Evolutionary conservation across 495 filamentous ascomycete species (phyloP), one percentile per base, ranked within the genome.

Genomic region (Filosporella fistucella): DNA sequence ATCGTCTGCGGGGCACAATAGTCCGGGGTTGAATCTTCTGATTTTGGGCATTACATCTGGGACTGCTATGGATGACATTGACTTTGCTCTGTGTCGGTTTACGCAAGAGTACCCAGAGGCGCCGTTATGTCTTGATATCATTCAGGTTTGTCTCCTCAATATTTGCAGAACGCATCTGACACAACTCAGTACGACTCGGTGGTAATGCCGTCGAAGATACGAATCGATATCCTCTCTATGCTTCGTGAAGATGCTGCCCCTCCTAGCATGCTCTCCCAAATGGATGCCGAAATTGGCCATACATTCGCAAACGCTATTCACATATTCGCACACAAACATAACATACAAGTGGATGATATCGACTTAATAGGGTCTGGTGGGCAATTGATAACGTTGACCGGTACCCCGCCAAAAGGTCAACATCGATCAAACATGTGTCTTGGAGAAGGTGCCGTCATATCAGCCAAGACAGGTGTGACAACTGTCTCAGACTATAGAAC

Each of bases 401-500:
- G 54, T 11, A 46, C 32, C 17, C 54, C 54, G 8, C 40, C 16
- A 14, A 52, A 48, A 29, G 57, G 57, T 12, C 57, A 60, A 39
- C 57, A 60, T 35, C 35, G 57, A 26, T 51, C 53, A 34, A 60
- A 60, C 43, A 60, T 60, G 53, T 60, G 57, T 30, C 63, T 74
- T 56, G 70, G 67, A 21, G 70, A 74, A 40, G 69, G 68, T 11
- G 60, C 63, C 17, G 68, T 71, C 33, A 60, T 72, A 16, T 66
- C 67, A 16, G 66, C 67, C 1, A 65, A 66, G 21, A 72, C 66
- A 0, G 66, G 68, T 9, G 69, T 71, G 17, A 73, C 68, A 6
- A 64, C 66, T 1, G 68, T 73, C 36, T 69, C 66, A 4, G 68
- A 72, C 47, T 71, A 73, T 51, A 62, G 69, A 4, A 66, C 69